Evolutionary conservation across 805 yeast genomes (phyloP), one percentile per base, ranked within the genome.

Genomic region (Naumovozyma dairenensis): DNA sequence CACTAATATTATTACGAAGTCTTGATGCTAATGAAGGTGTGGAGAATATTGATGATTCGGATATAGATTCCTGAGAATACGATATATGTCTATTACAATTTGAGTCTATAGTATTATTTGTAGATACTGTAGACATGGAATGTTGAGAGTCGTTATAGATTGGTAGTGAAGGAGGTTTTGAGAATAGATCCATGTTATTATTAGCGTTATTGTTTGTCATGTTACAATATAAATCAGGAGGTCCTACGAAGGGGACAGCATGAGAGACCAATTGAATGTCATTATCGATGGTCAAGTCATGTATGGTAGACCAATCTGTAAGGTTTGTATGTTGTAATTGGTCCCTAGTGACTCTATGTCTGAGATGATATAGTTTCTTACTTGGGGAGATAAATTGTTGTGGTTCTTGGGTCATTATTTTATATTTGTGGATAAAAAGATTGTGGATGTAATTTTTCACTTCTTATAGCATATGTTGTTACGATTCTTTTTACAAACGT

Each of bases 311-410:
- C 42, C 42, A 40, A 21, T 42, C 46, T 7, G 29, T 31, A 20
- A 9, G 4, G n/a, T 31, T 18, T n/a, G 16, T 21, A 13, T 19
- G 24, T 29, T 34, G 37, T 21, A 44, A 21, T 22, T 42, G 45
- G 9, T 40, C 33, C 32, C 45, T 31, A 8, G 43, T 38, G 16
- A 44, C 29, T 17, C 33, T 40, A 22, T 44, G 48, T 26, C 48
- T 40, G 12, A 45, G 27, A 7, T 35, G 40, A 19, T 40, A 44
- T 31, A 44, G 33, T 28, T 29, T 40, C 25, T 37, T 40, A 24
- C 43, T 34, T 14, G 48, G 48, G 10, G 48, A 43, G 18, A 40
- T 32, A 25, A 38, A 44, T 16, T 29, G 33, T 7, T 27, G 29
- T 20, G 17, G n/a, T n/a, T n/a, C n/a, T n/a, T n/a, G n/a, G n/a